Percentiles rank a stretch among this genome's conserved stretches.
These are phyloP conservation scores for Diatrype stigma DNA, from an alignment of 2,329 filamentous ascomycete genomes.

Conservation along the genomic window DNA sequence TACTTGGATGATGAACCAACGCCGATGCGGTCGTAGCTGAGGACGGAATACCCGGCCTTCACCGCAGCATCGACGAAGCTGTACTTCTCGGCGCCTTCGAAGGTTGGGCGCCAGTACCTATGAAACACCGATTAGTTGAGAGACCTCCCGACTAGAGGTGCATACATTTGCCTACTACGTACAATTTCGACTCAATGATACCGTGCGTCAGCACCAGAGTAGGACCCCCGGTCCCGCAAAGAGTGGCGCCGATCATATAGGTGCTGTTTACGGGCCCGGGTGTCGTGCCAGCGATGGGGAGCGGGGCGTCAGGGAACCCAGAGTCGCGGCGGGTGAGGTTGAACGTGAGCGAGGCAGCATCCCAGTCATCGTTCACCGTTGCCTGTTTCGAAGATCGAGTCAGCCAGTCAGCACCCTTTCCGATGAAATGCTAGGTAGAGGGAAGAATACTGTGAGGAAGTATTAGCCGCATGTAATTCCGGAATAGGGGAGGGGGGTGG, in stretches of 20 bases:
- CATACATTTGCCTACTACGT: not conserved
- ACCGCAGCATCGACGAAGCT: slow-evolving; percentile 24
- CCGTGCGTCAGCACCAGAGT: slow-evolving; percentile 24
- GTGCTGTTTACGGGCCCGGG: slow-evolving; percentile 16
- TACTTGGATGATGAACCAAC: slow-evolving; percentile 29
- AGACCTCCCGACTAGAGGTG: no score
- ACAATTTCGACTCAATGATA: slow-evolving; percentile 28
- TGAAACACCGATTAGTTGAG: no score
- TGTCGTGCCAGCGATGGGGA: slow-evolving; percentile 20
- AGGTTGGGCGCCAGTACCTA: slow-evolving; percentile 25
- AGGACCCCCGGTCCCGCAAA: slow-evolving; percentile 23
- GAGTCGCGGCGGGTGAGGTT: slow-evolving; percentile 25
- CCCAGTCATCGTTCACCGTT: slow-evolving; percentile 24
- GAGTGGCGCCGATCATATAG: slow-evolving; percentile 22
- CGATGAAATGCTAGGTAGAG: no score
- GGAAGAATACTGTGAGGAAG: slow-evolving; percentile 1
- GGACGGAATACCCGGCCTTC: slow-evolving; percentile 23
- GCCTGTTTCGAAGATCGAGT: no score
- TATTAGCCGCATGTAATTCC: no score
- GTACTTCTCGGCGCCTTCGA: slow-evolving; percentile 17
- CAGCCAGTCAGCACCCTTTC: no score
- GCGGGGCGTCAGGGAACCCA: slow-evolving; percentile 12
- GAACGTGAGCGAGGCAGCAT: slow-evolving; percentile 22
- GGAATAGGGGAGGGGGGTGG: slow-evolving; percentile 13
- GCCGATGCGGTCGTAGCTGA: slow-evolving; percentile 29